Evolutionary conservation across 768 basidiomycete species (phyloP).

Genomic region (Suillus sp.): DNA sequence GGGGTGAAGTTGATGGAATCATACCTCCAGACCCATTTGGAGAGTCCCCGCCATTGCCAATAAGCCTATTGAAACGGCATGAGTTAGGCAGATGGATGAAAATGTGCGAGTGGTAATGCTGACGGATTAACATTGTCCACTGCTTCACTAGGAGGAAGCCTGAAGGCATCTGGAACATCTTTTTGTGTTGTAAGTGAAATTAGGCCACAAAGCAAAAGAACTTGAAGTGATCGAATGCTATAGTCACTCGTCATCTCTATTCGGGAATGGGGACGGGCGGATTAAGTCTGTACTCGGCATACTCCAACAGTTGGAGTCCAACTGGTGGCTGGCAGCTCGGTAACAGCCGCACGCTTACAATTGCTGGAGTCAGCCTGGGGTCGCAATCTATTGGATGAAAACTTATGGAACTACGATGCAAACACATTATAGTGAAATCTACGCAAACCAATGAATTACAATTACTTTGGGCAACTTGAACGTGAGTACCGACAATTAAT

Average conservation of each 20-base stretch:
- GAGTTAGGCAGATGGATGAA: background rate
- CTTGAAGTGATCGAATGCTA: slow-evolving; percentile 18
- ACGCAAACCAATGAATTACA: too few relatives aligned
- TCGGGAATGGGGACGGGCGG: slow-evolving; percentile 11
- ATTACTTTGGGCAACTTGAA: too few relatives aligned
- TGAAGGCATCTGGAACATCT: slow-evolving; percentile 19
- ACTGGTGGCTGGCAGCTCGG: too few relatives aligned
- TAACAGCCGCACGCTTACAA: too few relatives aligned
- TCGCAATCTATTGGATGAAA: too few relatives aligned
- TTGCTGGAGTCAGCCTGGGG: too few relatives aligned
- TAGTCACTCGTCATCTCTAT: slow-evolving; percentile 2
- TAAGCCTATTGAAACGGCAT: slow-evolving; percentile 43
- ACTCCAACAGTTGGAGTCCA: too few relatives aligned
- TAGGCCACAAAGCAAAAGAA: slow-evolving; percentile 18
- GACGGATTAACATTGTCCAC: slow-evolving; percentile 52
- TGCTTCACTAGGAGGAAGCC: slow-evolving; percentile 35
- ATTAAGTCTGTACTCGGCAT: too few relatives aligned
- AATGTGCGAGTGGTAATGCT: slow-evolving; percentile 18
- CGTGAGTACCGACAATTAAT: too few relatives aligned
- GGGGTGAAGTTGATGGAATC: slow-evolving; percentile 77
- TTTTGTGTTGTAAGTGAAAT: slow-evolving; percentile 19
- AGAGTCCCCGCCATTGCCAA: slow-evolving; percentile 72
- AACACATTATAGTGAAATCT: too few relatives aligned
- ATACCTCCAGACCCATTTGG: slow-evolving; percentile 76
- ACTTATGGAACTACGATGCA: too few relatives aligned